Base-by-base conservation (phyloP, 306 rosid genomes). In the Malus asiatica region DNA sequence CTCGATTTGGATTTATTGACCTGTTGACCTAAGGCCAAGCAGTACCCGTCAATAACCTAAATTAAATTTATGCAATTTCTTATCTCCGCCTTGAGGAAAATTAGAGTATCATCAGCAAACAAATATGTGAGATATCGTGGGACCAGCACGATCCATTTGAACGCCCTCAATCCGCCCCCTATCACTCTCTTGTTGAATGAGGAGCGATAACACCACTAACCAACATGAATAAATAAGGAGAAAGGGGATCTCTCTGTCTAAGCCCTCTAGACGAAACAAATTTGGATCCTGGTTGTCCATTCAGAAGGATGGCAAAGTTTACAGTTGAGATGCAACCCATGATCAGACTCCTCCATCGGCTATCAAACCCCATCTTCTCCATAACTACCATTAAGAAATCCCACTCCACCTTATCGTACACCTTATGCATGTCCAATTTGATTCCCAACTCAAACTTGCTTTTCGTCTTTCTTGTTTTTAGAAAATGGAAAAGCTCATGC, bases 61-160 rank as follows among this genome's bases (percentile, higher is more conserved):
- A 44, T 44, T 44, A 44, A 11, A 1, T 44, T 44, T 3, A 0
- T 44, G 15, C 15, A 44, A 0, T 11, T 3, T 3, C 4, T 4
- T 0, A 0, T 11, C 15, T 44, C 0, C 0, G 15, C 48, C 1
- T 44, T 44, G 15, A 44, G 48, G 15, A 44, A 44, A 44, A 3
- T 44, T 4, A 44, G 4, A 3, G 48, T 44, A 11, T 44, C 48
- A 3, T 44, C 48, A 11, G 15, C 15, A 44, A 44, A 44, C 25
- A 11, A 3, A 44, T 5, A 33, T 33, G 35, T 32, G 35, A 32
- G 35, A 44, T 11, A 44, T 44, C 4, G 1, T 10, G 1, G 46
- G 14, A 10, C 46, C 14, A 0, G 1, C 14, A 2, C 1, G 46
- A 44, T 44, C 46, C 46, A 44, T 44, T 10, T 42, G 8, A 16